Evolutionary conservation across 495 filamentous ascomycete species (phyloP), one percentile per base, ranked within the genome.

Genomic region (Talaromyces proteolyticus): DNA sequence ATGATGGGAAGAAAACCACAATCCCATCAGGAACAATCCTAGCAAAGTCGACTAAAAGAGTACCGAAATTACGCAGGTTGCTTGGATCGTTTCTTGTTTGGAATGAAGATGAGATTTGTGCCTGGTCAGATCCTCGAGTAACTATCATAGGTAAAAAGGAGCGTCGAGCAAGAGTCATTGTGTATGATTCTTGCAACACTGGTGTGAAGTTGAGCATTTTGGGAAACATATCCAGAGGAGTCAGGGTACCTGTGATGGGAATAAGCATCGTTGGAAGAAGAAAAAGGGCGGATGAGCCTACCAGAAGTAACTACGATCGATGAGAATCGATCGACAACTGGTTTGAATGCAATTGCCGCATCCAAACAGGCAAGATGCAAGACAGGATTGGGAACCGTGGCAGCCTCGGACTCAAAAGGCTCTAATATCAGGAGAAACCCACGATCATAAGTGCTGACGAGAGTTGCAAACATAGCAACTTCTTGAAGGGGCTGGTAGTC

Each of bases 251-350:
- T 49, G 20, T 10, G 21, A 11, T 16, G 19, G 4, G 6, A 49
- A 24, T 38, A 34, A 29, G 6, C 18, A 16, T 18, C 22, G 26
- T 18, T n/a, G n/a, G 8, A 10, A 37, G 26, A 11, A 17, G 11
- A 26, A 20, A 7, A 26, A 3, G 17, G 7, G 5, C 2, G 12
- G 14, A 17, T 17, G 16, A n/a, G 14, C 47, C 14, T 29, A 41
- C 94, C 94, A 0, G 94, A 97, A 4, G 94, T 99, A 64, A 99
- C 96, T 66, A 99, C 91, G 48, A 99, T 94, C 6, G 94, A 96
- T 60, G 84, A 87, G 65, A 99, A 99, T 26, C 94, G 85, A 48
- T 99, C 93, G 61, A 97, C 94, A 7, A 99, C 91, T 1, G 94
- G 94, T 59, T 91, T 95, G 65, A 99, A 97, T 42, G 94, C 94